phyloP scores from a whole-genome alignment of 2,329 filamentous ascomycete genomes.

The Paradendryphiella salina region DNA sequence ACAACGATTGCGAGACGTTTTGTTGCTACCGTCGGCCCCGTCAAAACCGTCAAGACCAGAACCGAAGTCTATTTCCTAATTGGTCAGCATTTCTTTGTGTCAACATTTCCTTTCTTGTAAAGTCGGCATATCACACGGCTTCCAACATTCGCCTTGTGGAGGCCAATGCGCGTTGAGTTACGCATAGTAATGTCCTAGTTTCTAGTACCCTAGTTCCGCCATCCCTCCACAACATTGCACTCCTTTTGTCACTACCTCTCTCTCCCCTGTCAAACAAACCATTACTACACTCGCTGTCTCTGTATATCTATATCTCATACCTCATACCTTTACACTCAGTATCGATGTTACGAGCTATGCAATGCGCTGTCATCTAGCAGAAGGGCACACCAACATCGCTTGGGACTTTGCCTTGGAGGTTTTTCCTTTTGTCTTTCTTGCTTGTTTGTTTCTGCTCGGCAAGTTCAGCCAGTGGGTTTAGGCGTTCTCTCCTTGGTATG shows the following conservation, averaged over 20 bases:
- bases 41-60: conserved; percentile 1
- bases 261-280: neutral
- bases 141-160: conserved; percentile 20
- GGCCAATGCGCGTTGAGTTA: conserved; percentile 33
- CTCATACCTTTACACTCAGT: conserved; percentile 7
- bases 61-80: conserved; percentile 4
- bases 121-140: conserved; percentile 8
- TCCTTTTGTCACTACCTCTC: conserved; percentile 11
- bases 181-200: conserved; percentile 41
- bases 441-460: conserved; percentile 6
- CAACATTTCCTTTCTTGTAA: conserved; percentile 10
- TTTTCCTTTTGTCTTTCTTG: conserved; percentile 5
- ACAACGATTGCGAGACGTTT: neutral
- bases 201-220: conserved; percentile 34
- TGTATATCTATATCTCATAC: conserved; percentile 19
- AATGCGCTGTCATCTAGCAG: conserved; percentile 14
- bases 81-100: conserved; percentile 9
- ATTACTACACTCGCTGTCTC: conserved; percentile 15
- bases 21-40: neutral
- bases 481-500: neutral
- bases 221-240: conserved; percentile 24
- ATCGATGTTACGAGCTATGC: conserved; percentile 22
- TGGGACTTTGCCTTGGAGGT: conserved; percentile 1
- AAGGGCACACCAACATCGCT: conserved; percentile 7
- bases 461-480: conserved; percentile 1